Conservation (phyloP, 495 filamentous ascomycete species). For the Penicillium canescens region DNA sequence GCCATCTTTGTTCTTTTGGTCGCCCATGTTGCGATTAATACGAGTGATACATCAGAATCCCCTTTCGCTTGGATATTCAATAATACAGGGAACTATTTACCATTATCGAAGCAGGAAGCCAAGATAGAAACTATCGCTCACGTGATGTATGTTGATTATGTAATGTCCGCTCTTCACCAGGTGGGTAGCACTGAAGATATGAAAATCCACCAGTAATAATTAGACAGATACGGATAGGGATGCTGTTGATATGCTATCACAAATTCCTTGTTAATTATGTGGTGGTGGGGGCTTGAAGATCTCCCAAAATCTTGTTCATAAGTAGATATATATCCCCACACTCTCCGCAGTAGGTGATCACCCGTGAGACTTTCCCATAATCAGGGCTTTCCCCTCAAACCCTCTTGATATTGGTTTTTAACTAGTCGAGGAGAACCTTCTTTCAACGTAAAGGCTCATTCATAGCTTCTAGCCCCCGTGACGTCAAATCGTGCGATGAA, state of each 20-base stretch:
- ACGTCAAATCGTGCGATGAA: no score
- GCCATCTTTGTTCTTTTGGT: slow-evolving; percentile 12
- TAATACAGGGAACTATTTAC: not conserved
- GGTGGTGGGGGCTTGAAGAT: not conserved
- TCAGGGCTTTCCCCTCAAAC: no score
- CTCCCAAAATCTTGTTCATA: no score
- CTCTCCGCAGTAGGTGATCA: no score
- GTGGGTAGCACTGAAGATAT: not conserved
- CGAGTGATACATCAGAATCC: slow-evolving; percentile 11
- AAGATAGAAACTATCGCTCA: not conserved
- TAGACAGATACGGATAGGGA: not conserved
- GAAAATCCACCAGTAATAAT: not conserved
- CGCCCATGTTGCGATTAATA: slow-evolving; percentile 33
- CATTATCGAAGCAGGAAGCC: slow-evolving; percentile 1
- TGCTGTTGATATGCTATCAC: no score
- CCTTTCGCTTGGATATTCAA: slow-evolving; percentile 2
- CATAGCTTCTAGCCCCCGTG: no score
- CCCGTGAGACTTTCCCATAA: no score
- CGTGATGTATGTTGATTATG: slow-evolving; percentile 1
- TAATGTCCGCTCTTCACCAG: not conserved
- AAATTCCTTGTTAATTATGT: not conserved
- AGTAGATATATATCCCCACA: no score
- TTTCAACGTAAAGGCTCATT: no score
- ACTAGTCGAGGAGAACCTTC: no score
- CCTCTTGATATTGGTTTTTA: no score